Evolutionary conservation across 73 alveolate species (phyloP), one percentile per base, ranked within the genome.

Genomic region (Breviolum minutum): DNA sequence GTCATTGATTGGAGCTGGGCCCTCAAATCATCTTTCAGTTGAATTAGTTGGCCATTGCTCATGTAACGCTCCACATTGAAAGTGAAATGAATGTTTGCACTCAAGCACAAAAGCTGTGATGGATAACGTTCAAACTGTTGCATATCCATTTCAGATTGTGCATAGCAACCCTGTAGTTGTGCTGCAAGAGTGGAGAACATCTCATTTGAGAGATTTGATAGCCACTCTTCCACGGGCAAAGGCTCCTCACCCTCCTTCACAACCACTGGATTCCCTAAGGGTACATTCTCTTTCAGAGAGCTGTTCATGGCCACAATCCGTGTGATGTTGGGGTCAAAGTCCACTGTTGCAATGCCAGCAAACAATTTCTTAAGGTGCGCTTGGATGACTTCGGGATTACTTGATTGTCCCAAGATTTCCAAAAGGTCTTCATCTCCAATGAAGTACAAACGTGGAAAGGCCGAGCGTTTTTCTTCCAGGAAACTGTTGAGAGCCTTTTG

Each of bases 341-440:
- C 99, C 63, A 99, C 99, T 64, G 99, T 99, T 82, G 99, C 99
- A 89, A 99, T 99, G 26, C 99, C 99, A 20, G 99, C 99, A 99
- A 99, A 99, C 76, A 99, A 99, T 99, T 99, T 99, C 99, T 99
- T 99, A 83, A 99, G 99, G 99, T 99, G 99, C 99, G 99, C 99
- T 99, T 99, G 99, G 99, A 99, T 99, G 54, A 99, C 99, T 68
- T 82, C 95, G 22, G 99, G 99, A 99, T 99, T 99, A 98, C 99
- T 99, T 74, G 99, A 99, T 95, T 99, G 99, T 68, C 99, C 99
- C 73, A 99, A 99, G 99, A 99, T 99, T 99, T 99, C 99, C 48
- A 99, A 99, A 88, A 99, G 99, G 99, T 99, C 99, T 99, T 99
- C 99, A 99, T 99, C 99, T 74, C 99, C 99, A 94, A 99, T 99